Evolutionary conservation across 139 green algal genomes (phyloP), one percentile per base, ranked within the genome.

Genomic region (Picochlorum sp.): DNA sequence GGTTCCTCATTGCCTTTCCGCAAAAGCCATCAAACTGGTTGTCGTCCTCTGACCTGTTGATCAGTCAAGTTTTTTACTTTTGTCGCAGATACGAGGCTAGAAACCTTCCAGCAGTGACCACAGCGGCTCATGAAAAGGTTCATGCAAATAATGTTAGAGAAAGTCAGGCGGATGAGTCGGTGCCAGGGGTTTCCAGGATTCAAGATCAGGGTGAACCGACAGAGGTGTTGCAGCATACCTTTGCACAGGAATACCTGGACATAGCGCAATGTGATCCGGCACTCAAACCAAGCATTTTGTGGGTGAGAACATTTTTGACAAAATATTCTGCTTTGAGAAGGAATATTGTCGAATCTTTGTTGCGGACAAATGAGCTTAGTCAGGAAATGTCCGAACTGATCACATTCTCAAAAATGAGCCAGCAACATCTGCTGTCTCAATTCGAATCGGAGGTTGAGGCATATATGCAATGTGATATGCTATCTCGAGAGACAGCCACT

Each of bases 241-340:
- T n/a, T 26, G 41, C 7, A 22, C 9, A 9, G 44, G 9, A 53
- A 10, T 54, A 64, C 20, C 18, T 24, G 3, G 63, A 55, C 18
- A 20, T 65, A 25, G 22, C 25, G 24, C 4, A n/a, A 26, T 72
- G 64, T 37, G n/a, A 39, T 7, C 30, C 43, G 3, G 12, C 14
- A 16, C 49, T 55, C 2, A 47, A 68, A 35, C 65, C 65, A 32
- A 73, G 56, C 31, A 10, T 57, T 5, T 13, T 51, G 5, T 79
- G 72, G 72, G 31, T 65, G 1, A 41, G 24, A 1, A 47, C 59
- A 10, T 72, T 80, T 36, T 58, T 80, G 32, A 20, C 10, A 22
- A 28, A 49, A 12, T 59, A 20, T 47, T 16, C 22, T n/a, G 20
- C 39, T 16, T 26, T 47, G 39, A 47, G 39, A 47, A 16, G 39